Evolutionary conservation across 495 filamentous ascomycete species (phyloP).

Genomic region (Pseudoneurospora amorphoporcata): DNA sequence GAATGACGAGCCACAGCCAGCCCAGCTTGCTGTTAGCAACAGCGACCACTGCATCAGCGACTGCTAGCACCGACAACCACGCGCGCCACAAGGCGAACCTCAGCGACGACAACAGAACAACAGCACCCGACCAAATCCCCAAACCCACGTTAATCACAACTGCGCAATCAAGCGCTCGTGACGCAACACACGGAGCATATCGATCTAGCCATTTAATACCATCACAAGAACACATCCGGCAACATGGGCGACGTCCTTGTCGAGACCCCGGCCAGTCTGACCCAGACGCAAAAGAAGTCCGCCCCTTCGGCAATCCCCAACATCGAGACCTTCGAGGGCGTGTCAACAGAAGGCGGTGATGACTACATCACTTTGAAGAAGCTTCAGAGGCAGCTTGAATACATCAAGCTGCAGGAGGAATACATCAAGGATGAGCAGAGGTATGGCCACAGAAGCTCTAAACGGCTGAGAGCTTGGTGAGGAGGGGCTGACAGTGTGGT

Average conservation of each 20-base stretch:
- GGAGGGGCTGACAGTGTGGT: not conserved
- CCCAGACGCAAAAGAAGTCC: slow-evolving; percentile 67
- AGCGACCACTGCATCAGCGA: slow-evolving; percentile 1
- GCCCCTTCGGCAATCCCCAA: slow-evolving; percentile 77
- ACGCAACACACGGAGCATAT: not conserved
- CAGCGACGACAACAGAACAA: slow-evolving; percentile 6
- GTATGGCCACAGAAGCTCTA: slow-evolving; percentile 30
- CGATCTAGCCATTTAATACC: not conserved
- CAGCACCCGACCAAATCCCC: slow-evolving; percentile 10
- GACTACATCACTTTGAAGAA: slow-evolving; percentile 94
- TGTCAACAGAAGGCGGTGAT: slow-evolving; percentile 71
- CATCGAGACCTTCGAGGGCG: slow-evolving; percentile 77
- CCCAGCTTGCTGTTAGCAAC: slow-evolving; percentile 8
- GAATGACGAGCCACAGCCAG: slow-evolving; percentile 18
- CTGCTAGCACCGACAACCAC: slow-evolving; percentile 2
- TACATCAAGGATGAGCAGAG: slow-evolving; percentile 99
- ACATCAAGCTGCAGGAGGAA: slow-evolving; percentile 96
- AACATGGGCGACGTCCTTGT: slow-evolving; percentile 77
- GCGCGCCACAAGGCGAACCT: slow-evolving; percentile 23
- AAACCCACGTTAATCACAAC: slow-evolving; percentile 1
- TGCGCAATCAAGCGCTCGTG: not conserved
- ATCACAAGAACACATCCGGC: slow-evolving; percentile 1
- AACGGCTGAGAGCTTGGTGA: not conserved
- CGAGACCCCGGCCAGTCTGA: slow-evolving; percentile 63
- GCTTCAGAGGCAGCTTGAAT: slow-evolving; percentile 93